phyloP scores from a whole-genome alignment of 164 flowering plant species.

The Echeveria elegans region DNA sequence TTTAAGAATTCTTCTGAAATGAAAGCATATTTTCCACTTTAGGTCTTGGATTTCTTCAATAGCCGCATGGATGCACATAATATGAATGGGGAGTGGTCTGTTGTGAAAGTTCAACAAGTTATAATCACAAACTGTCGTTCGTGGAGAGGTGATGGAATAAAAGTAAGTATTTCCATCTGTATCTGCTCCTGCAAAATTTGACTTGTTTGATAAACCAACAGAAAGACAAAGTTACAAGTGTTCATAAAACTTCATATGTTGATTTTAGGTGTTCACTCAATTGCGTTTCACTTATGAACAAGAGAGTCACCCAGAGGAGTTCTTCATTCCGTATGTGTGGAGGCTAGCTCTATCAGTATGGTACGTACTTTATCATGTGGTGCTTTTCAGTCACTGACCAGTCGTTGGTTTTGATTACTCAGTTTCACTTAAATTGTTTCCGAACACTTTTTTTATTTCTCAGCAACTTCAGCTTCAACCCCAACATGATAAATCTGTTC shows the following conservation, averaged over 20 bases:
- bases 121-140: slow-evolving; percentile 80
- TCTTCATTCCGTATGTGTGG: slow-evolving; percentile 97
- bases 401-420: not conserved
- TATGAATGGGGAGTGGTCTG: slow-evolving; percentile 82
- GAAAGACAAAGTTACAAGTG: not conserved
- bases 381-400: not conserved
- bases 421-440: not conserved
- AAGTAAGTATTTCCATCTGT: slow-evolving; percentile 36
- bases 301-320: slow-evolving; percentile 98
- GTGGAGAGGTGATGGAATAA: slow-evolving; percentile 97
- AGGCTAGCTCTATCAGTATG: slow-evolving; percentile 63
- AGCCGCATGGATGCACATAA: slow-evolving; percentile 83
- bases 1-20: too few relatives aligned
- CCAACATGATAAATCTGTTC: slow-evolving; percentile 42
- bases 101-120: slow-evolving; percentile 80
- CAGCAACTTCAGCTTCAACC: slow-evolving; percentile 43
- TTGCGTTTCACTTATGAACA: slow-evolving; percentile 89
- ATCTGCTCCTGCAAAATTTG: not conserved
- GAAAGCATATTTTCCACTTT: too few relatives aligned
- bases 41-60: slow-evolving; percentile 94
- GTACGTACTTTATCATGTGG: slow-evolving; percentile 23
- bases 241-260: not conserved
- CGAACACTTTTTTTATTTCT: slow-evolving; percentile 7
- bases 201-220: not conserved
- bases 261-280: slow-evolving; percentile 75